Base-by-base conservation (phyloP, 768 basidiomycete species). In the Clavaria fumosa region DNA sequence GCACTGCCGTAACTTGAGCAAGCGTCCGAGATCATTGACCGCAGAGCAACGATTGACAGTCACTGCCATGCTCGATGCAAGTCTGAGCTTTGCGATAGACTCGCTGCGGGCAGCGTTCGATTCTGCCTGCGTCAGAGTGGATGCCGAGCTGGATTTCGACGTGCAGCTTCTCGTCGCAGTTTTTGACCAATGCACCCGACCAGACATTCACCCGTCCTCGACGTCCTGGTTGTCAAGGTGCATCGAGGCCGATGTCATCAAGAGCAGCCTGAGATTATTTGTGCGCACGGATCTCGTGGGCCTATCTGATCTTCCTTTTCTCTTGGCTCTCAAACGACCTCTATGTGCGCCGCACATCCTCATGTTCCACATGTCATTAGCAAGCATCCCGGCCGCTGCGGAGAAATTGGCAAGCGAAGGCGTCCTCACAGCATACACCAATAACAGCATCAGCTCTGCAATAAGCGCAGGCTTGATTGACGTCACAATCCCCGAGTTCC, bases 321-420 rank as follows among this genome's bases (percentile, higher is more conserved):
- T 83, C 12, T 61, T 78, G 15, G 50, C 68, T 1, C 70, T 72
- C 31, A 77, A 75, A 38, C 65, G 72, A 50, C 70, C 82, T 9
- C 56, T 81, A 19, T 86, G 86, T 49, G 66, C 79, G 0, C 74
- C 80, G 0, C 79, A 84, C 47, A 62, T 93, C 40, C 70, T 95
- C 38, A 61, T 78, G 21, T 84, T 95, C 61, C 88, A 93, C 50
- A 79, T 89, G 63, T 72, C 83, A 1, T 58, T 95, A 14, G 84
- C 81, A 11, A 72, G 72, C 41, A 67, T 82, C 37, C 71, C 78
- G 0, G 66, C 71, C 1, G 77, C 84, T 0, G 88, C 90, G 0
- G 89, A 93, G 53, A 63, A 81, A 41, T 69, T 95, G 18, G 86
- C 88, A 4, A 76, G 78, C 46, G 84, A 82, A 44, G 86, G 88